These are phyloP conservation scores for Aspergillus fischeri DNA, from an alignment of 2,329 filamentous ascomycete species.

Conservation along the genomic window DNA sequence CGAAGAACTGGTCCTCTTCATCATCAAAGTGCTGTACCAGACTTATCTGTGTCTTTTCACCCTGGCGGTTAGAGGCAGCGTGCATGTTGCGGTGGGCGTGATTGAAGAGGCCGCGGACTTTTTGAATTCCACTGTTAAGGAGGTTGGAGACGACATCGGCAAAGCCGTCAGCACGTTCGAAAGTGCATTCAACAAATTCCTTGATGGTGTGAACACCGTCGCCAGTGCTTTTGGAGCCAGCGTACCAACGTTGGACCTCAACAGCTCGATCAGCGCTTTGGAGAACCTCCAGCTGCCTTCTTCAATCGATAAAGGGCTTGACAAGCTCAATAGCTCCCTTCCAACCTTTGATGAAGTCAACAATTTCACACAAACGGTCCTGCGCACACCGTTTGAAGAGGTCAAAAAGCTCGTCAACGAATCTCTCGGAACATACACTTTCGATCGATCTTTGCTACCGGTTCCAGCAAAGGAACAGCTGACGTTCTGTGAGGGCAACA, in stretches of 20 bases:
- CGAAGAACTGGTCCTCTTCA: slow-evolving; percentile 82
- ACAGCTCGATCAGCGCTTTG: slow-evolving; percentile 60
- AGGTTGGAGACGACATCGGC: slow-evolving; percentile 45
- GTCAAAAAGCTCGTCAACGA: slow-evolving; percentile 70
- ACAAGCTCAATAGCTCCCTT: slow-evolving; percentile 70
- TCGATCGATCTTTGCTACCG: slow-evolving; percentile 74
- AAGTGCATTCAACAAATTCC: slow-evolving; percentile 50
- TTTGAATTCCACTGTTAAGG: slow-evolving; percentile 53
- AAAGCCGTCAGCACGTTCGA: slow-evolving; percentile 48
- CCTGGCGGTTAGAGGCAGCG: slow-evolving; percentile 71
- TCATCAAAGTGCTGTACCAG: slow-evolving; percentile 84
- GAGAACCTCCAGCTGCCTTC: slow-evolving; percentile 66
- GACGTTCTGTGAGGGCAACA: slow-evolving; percentile 83
- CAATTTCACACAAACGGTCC: slow-evolving; percentile 71
- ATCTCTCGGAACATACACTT: slow-evolving; percentile 67
- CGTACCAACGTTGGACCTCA: slow-evolving; percentile 61
- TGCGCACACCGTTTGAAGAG: slow-evolving; percentile 75
- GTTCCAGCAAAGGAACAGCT: slow-evolving; percentile 78
- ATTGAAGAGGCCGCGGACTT: slow-evolving; percentile 58
- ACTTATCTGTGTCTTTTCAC: slow-evolving; percentile 90
- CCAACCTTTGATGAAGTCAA: slow-evolving; percentile 80
- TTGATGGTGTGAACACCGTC: slow-evolving; percentile 54
- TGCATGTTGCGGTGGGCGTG: slow-evolving; percentile 64
- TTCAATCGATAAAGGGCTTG: slow-evolving; percentile 64
- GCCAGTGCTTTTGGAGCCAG: slow-evolving; percentile 46